Conservation (phyloP, 164 flowering plant species). For the Vitis riparia region DNA sequence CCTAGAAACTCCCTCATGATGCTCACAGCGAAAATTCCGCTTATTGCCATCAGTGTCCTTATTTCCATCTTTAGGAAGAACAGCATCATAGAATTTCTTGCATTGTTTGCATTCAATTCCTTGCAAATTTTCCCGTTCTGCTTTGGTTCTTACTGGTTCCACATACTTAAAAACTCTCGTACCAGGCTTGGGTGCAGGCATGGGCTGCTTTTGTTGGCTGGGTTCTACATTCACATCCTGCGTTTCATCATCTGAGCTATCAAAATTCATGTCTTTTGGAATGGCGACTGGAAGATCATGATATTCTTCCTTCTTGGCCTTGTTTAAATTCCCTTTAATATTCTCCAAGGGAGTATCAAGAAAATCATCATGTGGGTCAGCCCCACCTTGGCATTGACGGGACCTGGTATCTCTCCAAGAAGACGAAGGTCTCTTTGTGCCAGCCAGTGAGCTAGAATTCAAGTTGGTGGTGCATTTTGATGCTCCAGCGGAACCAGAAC, state of each 20-base stretch:
- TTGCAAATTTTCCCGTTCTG: constrained; percentile 75
- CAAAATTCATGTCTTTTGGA: constrained; percentile 30
- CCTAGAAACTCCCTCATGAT: constrained; percentile 92
- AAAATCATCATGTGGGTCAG: constrained; percentile 94
- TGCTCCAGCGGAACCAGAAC: constrained; percentile 23
- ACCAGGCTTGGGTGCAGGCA: constrained; percentile 27
- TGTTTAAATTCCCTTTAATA: constrained; percentile 50
- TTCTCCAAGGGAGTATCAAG: constrained; percentile 84
- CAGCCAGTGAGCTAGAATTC: constrained; percentile 39
- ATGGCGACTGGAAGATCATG: constrained; percentile 28
- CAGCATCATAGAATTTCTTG: constrained; percentile 94
- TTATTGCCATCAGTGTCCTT: constrained; percentile 24
- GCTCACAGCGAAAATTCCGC: constrained; percentile 66
- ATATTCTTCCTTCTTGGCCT: constrained; percentile 35
- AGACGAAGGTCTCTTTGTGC: constrained; percentile 54
- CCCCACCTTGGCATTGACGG: constrained; percentile 50
- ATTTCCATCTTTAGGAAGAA: constrained; percentile 49
- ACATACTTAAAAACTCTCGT: constrained; percentile 61
- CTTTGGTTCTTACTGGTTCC: constrained; percentile 84
- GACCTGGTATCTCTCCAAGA: constrained; percentile 83
- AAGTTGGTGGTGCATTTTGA: constrained; percentile 19
- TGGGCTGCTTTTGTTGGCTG: constrained; percentile 30
- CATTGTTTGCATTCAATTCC: constrained; percentile 95
- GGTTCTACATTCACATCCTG: constrained; percentile 51
- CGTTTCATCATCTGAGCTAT: constrained; percentile 75